Conservation (phyloP, 371 early-diverging fungal genomes). For the Haplosporangium sp. region DNA sequence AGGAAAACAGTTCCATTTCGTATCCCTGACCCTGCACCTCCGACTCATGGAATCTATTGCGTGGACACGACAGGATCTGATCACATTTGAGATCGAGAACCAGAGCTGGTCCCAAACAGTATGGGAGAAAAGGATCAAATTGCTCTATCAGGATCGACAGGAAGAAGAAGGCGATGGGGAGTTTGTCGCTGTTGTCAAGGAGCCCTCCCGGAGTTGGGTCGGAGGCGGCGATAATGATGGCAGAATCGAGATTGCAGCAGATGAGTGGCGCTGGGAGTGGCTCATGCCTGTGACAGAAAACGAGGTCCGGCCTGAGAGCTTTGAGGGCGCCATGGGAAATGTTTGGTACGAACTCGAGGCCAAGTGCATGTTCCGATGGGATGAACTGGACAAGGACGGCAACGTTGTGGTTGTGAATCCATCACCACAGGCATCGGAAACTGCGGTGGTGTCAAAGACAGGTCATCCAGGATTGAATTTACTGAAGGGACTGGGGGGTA, state of each 20-base stretch:
- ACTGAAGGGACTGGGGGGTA: background rate
- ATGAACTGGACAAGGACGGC: conserved; percentile 36
- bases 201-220: conserved; percentile 10
- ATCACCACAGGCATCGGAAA: background rate
- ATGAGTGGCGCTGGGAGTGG: conserved; percentile 54
- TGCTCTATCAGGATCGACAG: conserved; percentile 36
- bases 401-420: background rate
- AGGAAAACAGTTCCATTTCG: conserved; percentile 43
- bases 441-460: background rate
- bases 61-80: conserved; percentile 47
- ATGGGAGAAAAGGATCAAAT: conserved; percentile 36
- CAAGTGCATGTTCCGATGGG: conserved; percentile 50
- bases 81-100: conserved; percentile 45
- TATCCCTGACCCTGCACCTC: conserved; percentile 36
- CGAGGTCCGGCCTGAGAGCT: conserved; percentile 45
- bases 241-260: conserved; percentile 25
- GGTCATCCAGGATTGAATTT: background rate
- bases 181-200: conserved; percentile 38
- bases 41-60: conserved; percentile 42
- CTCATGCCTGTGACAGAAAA: conserved; percentile 33
- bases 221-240: conserved; percentile 3
- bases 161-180: conserved; percentile 20
- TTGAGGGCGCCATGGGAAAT: conserved; percentile 51
- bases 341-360: conserved; percentile 54
- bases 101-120: conserved; percentile 46